Evolutionary conservation across 108 stramenopile species (phyloP), one percentile per base, ranked within the genome.

Genomic region (Fragilaria radians): DNA sequence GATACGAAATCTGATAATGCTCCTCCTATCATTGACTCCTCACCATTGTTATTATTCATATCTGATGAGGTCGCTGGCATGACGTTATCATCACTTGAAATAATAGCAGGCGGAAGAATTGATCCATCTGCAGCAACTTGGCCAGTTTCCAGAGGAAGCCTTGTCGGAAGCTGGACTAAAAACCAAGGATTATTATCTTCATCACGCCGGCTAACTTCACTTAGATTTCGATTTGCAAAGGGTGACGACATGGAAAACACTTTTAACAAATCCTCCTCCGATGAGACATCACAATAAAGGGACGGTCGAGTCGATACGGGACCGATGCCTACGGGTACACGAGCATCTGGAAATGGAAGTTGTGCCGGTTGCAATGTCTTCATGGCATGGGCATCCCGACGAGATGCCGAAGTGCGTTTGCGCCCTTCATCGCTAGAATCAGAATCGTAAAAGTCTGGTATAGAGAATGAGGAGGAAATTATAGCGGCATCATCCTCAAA

Each of bases 341-440:
- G 17, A 0, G 65, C 48, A n/a, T 52, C 18, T 3, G 78, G 78
- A 72, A 83, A 78, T 22, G 78, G 78, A 57, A 83, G 59, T 19
- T 57, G 61, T 21, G 32, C 52, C 0, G 80, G 75, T 28, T 65
- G 60, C 61, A 73, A 54, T 0, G 49, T 61, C 9, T 14, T 0
- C 27, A 49, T 31, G 30, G 67, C 47, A n/a, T n/a, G n/a, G n/a
- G n/a, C n/a, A n/a, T n/a, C n/a, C n/a, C n/a, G n/a, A 36, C 27
- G 32, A 17, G 7, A 11, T 3, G 11, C 14, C 24, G 45, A 25
- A 17, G n/a, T 27, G 11, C 63, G 52, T 36, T 32, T 49, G 58
- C 54, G 28, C 26, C 70, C 81, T 49, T 88, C 89, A 9, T 36
- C 47, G 59, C 86, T 88, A 4, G 89, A 88, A 72, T 91, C 89